Conservation (phyloP, 805 yeast species). For the Scheffersomyces amazonensis region DNA sequence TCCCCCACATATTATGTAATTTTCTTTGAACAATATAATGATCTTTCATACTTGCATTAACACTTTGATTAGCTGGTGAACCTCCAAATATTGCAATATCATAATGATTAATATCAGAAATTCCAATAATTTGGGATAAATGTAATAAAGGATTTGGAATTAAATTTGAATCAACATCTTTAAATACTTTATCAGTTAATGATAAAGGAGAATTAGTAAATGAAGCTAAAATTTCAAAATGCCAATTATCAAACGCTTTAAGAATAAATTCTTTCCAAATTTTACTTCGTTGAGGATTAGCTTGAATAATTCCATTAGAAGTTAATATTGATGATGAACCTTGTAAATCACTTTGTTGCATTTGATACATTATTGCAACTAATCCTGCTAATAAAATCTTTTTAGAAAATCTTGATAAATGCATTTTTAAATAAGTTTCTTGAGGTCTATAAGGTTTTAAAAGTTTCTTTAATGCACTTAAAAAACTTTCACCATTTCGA, state of each 20-base stretch:
- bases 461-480: constrained; percentile 55
- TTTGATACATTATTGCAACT: constrained; percentile 23
- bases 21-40: constrained; percentile 30
- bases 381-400: constrained; percentile 42
- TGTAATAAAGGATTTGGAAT: constrained; percentile 71
- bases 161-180: constrained; percentile 31
- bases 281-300: constrained; percentile 32
- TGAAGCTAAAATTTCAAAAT: constrained; percentile 1
- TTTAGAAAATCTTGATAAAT: constrained; percentile 53
- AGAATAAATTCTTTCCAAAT: constrained; percentile 70
- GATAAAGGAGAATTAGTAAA: neutral
- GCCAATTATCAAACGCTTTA: constrained; percentile 58
- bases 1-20: constrained; percentile 30
- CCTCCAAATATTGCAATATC: constrained; percentile 81
- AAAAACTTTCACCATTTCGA: constrained; percentile 36
- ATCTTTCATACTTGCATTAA: constrained; percentile 34
- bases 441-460: constrained; percentile 48
- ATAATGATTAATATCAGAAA: constrained; percentile 66
- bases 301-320: constrained; percentile 11
- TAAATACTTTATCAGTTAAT: neutral
- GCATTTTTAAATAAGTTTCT: constrained; percentile 3
- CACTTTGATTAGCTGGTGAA: constrained; percentile 72
- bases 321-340: constrained; percentile 44
- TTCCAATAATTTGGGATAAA: constrained; percentile 62
- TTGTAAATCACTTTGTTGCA: constrained; percentile 27